These are phyloP conservation scores for Xylaria castorea DNA, from an alignment of 495 filamentous ascomycete genomes.

Conservation along the genomic window DNA sequence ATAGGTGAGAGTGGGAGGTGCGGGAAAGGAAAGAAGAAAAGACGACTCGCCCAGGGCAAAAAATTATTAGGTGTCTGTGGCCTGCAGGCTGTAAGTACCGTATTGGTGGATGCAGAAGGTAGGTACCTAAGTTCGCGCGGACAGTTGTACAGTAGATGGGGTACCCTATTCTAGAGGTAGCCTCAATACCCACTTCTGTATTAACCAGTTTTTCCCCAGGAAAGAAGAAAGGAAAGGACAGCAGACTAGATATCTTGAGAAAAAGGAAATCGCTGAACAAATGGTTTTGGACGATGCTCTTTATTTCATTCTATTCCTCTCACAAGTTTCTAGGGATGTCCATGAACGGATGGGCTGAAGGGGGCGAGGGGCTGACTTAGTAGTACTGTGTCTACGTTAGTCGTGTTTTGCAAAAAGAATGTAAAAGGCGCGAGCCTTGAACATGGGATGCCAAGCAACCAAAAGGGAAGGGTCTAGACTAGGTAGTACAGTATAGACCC, in stretches of 20 bases:
- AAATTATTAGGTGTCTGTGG: conserved; percentile 44
- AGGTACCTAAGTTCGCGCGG: conserved; percentile 11
- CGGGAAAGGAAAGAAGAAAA: conserved; percentile 13
- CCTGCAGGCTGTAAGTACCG: conserved; percentile 35
- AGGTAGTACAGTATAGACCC: conserved; percentile 8
- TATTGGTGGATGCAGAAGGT: conserved; percentile 23
- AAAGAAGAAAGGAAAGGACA: background rate
- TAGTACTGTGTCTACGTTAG: background rate
- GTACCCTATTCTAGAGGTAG: background rate
- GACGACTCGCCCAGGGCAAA: conserved; percentile 30
- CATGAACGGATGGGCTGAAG: background rate
- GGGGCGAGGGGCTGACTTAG: conserved; percentile 7
- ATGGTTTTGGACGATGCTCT: background rate
- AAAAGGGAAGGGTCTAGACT: conserved; percentile 13
- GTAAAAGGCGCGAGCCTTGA: conserved; percentile 8
- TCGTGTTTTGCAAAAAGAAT: conserved; percentile 6
- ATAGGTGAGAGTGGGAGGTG: conserved; percentile 22
- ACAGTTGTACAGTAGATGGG: background rate
- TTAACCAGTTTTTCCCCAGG: background rate
- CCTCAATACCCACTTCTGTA: background rate
- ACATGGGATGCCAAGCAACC: background rate
- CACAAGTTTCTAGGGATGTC: background rate
- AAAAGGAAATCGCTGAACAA: background rate
- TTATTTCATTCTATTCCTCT: conserved; percentile 3
- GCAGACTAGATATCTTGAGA: background rate